Evolutionary conservation across 495 filamentous ascomycete species (phyloP), one percentile per base, ranked within the genome.

Genomic region (Penicillium macrosclerotiorum): DNA sequence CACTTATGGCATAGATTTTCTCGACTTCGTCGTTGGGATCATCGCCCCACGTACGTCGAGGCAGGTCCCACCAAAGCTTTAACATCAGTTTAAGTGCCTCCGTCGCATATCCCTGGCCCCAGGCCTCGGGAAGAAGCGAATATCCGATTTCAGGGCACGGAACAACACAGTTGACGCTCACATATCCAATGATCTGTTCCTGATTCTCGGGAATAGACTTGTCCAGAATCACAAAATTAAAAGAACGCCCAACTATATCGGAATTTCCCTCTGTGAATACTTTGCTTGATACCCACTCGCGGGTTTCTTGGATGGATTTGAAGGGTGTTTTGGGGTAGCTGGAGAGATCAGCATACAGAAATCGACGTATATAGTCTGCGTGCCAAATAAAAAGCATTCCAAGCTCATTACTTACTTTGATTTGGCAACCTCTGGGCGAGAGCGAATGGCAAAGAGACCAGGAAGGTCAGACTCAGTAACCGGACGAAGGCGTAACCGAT

Each of bases 41-140:
- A 36, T 13, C 32, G 3, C 22, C 12, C 3, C 29, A 22, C 0
- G 13, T 27, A 1, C 49, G 27, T 17, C 58, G 34, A 3, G 51
- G 45, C 14, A 61, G 31, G 26, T 35, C 23, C 58, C 58, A 61
- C 58, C 58, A 61, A 51, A 52, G 29, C 43, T 47, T 57, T 37
- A 42, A 56, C 42, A 49, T 18, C 60, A 48, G 32, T 19, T 38
- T 35, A 38, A 72, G 31, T 5, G 61, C 63, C 30, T 68, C 64
- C 6, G 64, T 64, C 6, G 63, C 65, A 30, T 50, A 62, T 0
- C 68, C 68, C n/a, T 64, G 59, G 0, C 65, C 65, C 67, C 61
- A 68, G 7, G 41, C 34, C 17, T 44, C 45, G 3, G 57, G 60
- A 32, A 59, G 48, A 7, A 65, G 41, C 13, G 57, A 57, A 31